A percentile compares a stretch with the other conserved stretches of the same genome.
Evolutionary conservation across 495 filamentous ascomycete genomes (phyloP).

Genomic region (Daldinia bambusicola): DNA sequence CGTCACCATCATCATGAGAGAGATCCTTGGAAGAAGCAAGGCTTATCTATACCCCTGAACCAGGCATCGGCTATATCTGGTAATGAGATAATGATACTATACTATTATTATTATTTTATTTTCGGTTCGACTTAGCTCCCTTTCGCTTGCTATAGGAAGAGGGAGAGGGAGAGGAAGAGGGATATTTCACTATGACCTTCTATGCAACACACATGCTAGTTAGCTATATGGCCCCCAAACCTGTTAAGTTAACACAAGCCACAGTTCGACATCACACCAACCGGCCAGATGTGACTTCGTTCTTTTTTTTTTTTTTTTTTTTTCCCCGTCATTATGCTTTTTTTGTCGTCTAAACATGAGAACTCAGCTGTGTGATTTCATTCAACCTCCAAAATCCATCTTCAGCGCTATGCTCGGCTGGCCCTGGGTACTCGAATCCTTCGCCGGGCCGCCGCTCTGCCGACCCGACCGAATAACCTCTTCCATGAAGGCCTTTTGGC

Average conservation of each 20-base stretch:
- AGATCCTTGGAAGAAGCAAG: neutral
- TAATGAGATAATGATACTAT: neutral
- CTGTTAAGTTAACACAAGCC: neutral
- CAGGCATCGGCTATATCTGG: neutral
- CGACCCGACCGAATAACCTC: slow-evolving; percentile 75
- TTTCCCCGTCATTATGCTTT: neutral
- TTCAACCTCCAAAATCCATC: slow-evolving; percentile 79
- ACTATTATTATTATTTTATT: neutral
- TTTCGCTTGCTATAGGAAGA: slow-evolving; percentile 5
- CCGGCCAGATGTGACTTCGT: neutral
- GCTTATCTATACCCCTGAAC: neutral
- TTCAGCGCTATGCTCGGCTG: slow-evolving; percentile 92
- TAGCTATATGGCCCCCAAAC: neutral
- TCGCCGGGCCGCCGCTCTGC: slow-evolving; percentile 48
- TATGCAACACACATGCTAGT: neutral
- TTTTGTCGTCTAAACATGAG: neutral
- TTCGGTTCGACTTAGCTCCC: neutral
- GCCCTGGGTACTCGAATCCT: slow-evolving; percentile 58
- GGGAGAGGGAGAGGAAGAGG: no score
- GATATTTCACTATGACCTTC: neutral
- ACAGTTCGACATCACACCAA: neutral
- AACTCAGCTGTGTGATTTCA: neutral
- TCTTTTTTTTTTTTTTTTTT: no score
- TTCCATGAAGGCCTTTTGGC: slow-evolving; percentile 81
- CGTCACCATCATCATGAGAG: neutral